A percentile compares a stretch with the other conserved stretches of the same genome.
These are phyloP conservation scores for Sphaceloma murrayae DNA, from an alignment of 2,329 filamentous ascomycete genomes.

Conservation along the genomic window DNA sequence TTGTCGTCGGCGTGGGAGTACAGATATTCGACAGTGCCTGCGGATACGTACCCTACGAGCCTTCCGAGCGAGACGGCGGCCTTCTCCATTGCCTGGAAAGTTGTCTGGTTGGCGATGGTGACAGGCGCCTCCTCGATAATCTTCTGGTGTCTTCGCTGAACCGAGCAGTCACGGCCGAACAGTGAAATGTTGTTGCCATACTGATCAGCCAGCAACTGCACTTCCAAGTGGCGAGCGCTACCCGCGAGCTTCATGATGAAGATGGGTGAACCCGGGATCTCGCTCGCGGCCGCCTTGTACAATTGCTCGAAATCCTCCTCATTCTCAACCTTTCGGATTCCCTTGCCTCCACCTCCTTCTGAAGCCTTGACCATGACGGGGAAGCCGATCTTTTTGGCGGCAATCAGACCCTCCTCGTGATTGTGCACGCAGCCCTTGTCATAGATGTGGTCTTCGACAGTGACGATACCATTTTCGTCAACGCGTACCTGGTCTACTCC, in stretches of 20 bases:
- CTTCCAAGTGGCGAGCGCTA: slow-evolving; percentile 92
- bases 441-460: slow-evolving; percentile 77
- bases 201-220: slow-evolving; percentile 94
- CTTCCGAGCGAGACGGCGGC: slow-evolving; percentile 88
- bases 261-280: slow-evolving; percentile 97
- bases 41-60: slow-evolving; percentile 95
- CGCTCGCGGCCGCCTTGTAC: slow-evolving; percentile 92
- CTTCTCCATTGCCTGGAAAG: slow-evolving; percentile 94
- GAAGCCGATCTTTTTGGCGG: slow-evolving; percentile 86
- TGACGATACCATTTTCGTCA: slow-evolving; percentile 78
- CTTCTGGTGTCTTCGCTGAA: slow-evolving; percentile 97
- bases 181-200: slow-evolving; percentile 99
- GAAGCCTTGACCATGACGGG: slow-evolving; percentile 99
- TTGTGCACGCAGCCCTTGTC: slow-evolving; percentile 82
- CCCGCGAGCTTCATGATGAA: slow-evolving; percentile 99
- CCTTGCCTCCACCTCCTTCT: slow-evolving; percentile 97
- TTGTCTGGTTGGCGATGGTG: slow-evolving; percentile 80
- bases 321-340: slow-evolving; percentile 85
- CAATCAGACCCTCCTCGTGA: slow-evolving; percentile 77
- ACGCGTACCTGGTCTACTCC: slow-evolving; percentile 74
- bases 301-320: slow-evolving; percentile 78
- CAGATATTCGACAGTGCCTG: slow-evolving; percentile 96
- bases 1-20: slow-evolving; percentile 97
- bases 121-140: slow-evolving; percentile 99
- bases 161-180: slow-evolving; percentile 96